Evolutionary conservation across 2,329 filamentous ascomycete species (phyloP).

Genomic region (Aureobasidium pullulans): DNA sequence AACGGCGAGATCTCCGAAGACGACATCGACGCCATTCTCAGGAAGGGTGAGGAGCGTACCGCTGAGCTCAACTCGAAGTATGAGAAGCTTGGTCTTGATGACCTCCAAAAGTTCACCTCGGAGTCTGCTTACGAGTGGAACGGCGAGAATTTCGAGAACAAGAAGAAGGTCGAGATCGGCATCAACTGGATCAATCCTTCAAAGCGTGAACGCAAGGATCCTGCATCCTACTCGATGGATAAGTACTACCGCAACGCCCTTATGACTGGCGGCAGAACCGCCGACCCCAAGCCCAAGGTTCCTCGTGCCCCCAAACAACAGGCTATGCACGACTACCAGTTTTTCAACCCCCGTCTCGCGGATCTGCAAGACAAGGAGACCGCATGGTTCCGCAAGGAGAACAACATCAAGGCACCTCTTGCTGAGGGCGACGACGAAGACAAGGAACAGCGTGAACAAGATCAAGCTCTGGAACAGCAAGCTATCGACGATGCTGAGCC

Average conservation of each 20-base stretch:
- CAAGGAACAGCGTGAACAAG: conserved; percentile 75
- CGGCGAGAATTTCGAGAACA: conserved; percentile 85
- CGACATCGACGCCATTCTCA: conserved; percentile 83
- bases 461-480: conserved; percentile 78
- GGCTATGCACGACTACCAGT: conserved; percentile 90
- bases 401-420: conserved; percentile 89
- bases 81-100: conserved; percentile 92
- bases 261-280: conserved; percentile 67
- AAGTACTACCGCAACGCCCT: conserved; percentile 95
- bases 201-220: conserved; percentile 88
- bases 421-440: conserved; percentile 82
- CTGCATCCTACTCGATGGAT: conserved; percentile 96
- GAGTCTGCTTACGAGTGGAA: conserved; percentile 99
- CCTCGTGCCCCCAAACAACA: conserved; percentile 94
- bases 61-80: conserved; percentile 88
- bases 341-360: conserved; percentile 76
- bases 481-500: conserved; percentile 89
- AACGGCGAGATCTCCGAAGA: conserved; percentile 67
- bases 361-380: conserved; percentile 96
- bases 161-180: conserved; percentile 79
- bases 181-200: conserved; percentile 96
- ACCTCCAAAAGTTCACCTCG: conserved; percentile 94
- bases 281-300: conserved; percentile 86
- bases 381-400: conserved; percentile 90
- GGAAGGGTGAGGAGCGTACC: conserved; percentile 80